Evolutionary conservation across 2,329 filamentous ascomycete species (phyloP).

Genomic region (Diaporthe sp.): DNA sequence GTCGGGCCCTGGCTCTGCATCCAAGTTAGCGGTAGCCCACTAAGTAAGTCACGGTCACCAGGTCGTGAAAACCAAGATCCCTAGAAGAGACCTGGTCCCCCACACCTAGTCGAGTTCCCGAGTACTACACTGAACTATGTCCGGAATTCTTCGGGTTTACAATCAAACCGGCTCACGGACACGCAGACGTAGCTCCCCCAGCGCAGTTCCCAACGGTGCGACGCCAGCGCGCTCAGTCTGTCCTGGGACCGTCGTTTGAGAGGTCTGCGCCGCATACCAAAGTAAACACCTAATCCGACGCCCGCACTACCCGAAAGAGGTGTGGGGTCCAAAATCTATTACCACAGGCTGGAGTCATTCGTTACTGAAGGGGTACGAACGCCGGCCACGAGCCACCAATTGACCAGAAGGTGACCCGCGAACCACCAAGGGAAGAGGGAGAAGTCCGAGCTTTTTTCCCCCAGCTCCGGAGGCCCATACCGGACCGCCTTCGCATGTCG

Average conservation of each 20-base stretch:
- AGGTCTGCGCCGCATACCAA: neutral
- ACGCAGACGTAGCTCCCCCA: neutral
- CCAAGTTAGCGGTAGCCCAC: neutral
- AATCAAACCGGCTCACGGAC: neutral
- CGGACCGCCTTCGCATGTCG: neutral
- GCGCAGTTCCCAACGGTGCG: neutral
- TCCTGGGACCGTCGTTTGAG: neutral
- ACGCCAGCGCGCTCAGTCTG: neutral
- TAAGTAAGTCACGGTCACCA: conserved; percentile 2
- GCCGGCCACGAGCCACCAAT: neutral
- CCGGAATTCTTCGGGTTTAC: neutral
- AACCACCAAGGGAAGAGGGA: neutral
- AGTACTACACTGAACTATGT: neutral
- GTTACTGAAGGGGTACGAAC: neutral
- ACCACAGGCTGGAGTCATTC: neutral
- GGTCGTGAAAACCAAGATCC: neutral
- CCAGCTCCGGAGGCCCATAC: conserved; percentile 1
- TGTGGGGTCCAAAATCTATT: neutral
- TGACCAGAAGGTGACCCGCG: conserved; percentile 5
- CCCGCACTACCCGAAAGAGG: neutral
- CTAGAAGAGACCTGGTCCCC: neutral
- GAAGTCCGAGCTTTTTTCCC: conserved; percentile 10
- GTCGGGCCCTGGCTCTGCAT: neutral
- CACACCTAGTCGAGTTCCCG: neutral
- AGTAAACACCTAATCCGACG: conserved; percentile 5